Base-by-base conservation (phyloP, 208 protist species). In the Phytomonas serpens region DNA sequence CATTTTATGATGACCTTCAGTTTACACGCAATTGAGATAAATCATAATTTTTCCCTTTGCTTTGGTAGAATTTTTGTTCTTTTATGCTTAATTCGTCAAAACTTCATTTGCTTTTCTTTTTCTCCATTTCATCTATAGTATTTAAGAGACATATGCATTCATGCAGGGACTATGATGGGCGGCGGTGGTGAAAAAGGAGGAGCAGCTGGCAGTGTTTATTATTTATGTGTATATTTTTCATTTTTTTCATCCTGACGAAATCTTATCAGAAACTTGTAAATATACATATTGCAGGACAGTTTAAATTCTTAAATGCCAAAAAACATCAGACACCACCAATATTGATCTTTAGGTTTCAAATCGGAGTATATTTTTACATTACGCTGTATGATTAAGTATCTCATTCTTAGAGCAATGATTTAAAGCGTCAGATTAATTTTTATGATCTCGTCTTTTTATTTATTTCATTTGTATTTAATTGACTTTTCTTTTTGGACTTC, bases 51-150 rank as follows among this genome's bases (percentile, higher is more conserved):
- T 75, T 68, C 57, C 61, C 9, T 77, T 32, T 67, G 11, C 19
- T 33, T 62, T 73, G 52, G 29, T 19, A 36, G 67, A 66, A 62
- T 57, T 30, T 5, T 66, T 65, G 66, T 37, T 65, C 61, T 40
- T 30, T 6, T 65, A 30, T 36, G 42, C 36, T 70, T 61, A 23
- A 2, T 62, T 7, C 11, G 40, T 27, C 16, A 23, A 57, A 27
- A 19, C 19, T 27, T 6, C 13, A 4, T 27, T 57, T 4, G 0
- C 27, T 57, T 57, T 57, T 27, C 2, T 6, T 27, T 27, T 57
- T 57, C 19, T 57, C 34, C 6, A 36, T 36, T 36, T 36, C 2
- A 36, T 57, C 0, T 57, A 27, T 23, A 57, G 23, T 27, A 57
- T 57, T 57, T 57, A 1, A 57, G 47, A 23, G 16, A 57, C 10